A percentile compares a stretch with the other conserved stretches of the same genome.
phyloP scores from a whole-genome alignment of 148 eudicot genomes.

The Linanthus parryae region DNA sequence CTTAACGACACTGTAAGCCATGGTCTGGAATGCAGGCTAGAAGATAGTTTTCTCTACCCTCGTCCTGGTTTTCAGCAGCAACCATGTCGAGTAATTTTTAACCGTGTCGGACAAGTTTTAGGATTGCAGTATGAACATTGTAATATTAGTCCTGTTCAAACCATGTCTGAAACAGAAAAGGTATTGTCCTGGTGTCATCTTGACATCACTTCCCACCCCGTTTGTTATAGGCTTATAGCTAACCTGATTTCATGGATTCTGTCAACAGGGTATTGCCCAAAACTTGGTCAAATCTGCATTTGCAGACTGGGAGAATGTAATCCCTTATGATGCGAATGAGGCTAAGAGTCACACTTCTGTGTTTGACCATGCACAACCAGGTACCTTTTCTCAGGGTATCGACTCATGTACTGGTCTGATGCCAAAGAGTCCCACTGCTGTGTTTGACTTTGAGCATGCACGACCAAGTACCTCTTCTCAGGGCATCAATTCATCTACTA shows the following conservation, averaged over 20 bases:
- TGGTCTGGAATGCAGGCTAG: slow-evolving; percentile 20
- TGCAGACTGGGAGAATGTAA: slow-evolving; percentile 11
- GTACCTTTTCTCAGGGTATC: neutral
- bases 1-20: slow-evolving; percentile 13
- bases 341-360: no score
- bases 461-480: slow-evolving; percentile 6
- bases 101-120: slow-evolving; percentile 14
- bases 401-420: neutral
- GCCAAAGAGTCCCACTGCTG: neutral
- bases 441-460: neutral
- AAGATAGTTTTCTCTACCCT: slow-evolving; percentile 7
- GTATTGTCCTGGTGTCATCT: slow-evolving; percentile 2
- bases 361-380: neutral
- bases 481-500: neutral
- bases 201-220: neutral
- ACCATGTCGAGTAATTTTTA: slow-evolving; percentile 11
- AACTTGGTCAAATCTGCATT: slow-evolving; percentile 17
- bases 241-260: neutral
- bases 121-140: slow-evolving; percentile 10
- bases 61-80: slow-evolving; percentile 7
- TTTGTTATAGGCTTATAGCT: neutral
- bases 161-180: slow-evolving; percentile 15
- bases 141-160: slow-evolving; percentile 7
- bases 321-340: slow-evolving; percentile 3
- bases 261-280: slow-evolving; percentile 15